Base-by-base conservation (phyloP, 2,329 filamentous ascomycete genomes). In the Aotearoamyces nothofagi region DNA sequence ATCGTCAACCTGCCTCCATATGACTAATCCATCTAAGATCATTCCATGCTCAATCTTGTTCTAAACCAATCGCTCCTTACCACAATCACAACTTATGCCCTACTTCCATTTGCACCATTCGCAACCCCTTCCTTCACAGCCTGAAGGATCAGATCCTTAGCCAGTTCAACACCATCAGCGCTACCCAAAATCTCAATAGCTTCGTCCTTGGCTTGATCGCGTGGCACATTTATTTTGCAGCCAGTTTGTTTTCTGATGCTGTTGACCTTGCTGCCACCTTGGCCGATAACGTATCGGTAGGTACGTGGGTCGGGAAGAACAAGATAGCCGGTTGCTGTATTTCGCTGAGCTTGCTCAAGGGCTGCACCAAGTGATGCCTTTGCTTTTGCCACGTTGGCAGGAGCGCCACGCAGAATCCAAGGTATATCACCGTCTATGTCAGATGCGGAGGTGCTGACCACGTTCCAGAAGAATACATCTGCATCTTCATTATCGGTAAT, bases 141-240 rank as follows among this genome's bases (percentile, higher is more conserved):
- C 35, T 82, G 74, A 36, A 98, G 58, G 36, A 98, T 94, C 50
- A 92, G 63, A 34, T 92, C 75, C 58, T 78, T 84, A 27, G 90
- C 90, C 52, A 79, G 67, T 55, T 94, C 82, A 20, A 92, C 72
- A 9, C 81, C 83, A 10, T 83, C 78, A 47, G 69, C 69, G 31
- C 66, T 69, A 22, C 90, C 90, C 19, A 78, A 63, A 44, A 98
- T 79, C 59, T 93, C 83, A 50, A 98, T 94, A 4, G 87, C 82
- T 54, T 94, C 86, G 27, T 68, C 65, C 38, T 58, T 61, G 25
- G 60, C 61, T 53, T 92, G 79, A 46, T 82, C 77, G 40, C 81
- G 75, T 13, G 90, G 90, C 22, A 98, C 87, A 39, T 86, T 84
- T 50, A 98, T 92, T 57, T 79, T 84, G 56, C 86, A 94, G 31